These are phyloP conservation scores for Pseudogymnoascus sp. DNA, from an alignment of 2,329 filamentous ascomycete genomes.

Conservation along the genomic window DNA sequence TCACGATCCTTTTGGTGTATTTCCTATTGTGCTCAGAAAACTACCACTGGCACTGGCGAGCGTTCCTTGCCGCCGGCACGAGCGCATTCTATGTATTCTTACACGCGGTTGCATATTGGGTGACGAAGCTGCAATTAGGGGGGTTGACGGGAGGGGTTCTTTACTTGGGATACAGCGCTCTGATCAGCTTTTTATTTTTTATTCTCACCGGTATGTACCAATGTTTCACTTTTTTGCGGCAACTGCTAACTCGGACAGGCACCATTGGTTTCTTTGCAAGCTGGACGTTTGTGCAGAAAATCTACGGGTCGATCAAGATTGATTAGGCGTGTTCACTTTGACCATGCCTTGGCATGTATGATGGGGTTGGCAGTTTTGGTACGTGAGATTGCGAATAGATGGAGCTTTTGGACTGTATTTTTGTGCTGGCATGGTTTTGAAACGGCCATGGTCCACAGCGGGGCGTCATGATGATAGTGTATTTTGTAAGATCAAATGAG, in stretches of 20 bases:
- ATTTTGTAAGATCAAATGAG: slow-evolving; percentile 1
- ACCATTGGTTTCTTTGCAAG: slow-evolving; percentile 93
- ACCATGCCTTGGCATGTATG: background rate
- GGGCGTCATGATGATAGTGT: slow-evolving; percentile 4
- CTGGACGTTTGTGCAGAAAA: slow-evolving; percentile 89
- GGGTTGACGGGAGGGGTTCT: slow-evolving; percentile 80
- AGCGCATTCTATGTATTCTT: slow-evolving; percentile 87
- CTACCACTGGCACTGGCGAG: slow-evolving; percentile 98
- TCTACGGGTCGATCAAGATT: slow-evolving; percentile 97
- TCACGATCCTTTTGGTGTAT: slow-evolving; percentile 90
- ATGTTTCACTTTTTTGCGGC: too few relatives aligned
- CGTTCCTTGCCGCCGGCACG: slow-evolving; percentile 85
- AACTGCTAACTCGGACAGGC: slow-evolving; percentile 45
- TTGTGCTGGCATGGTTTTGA: background rate
- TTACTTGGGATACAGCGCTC: slow-evolving; percentile 84
- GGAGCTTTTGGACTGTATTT: background rate
- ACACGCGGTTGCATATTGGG: slow-evolving; percentile 85
- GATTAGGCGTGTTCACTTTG: slow-evolving; percentile 46
- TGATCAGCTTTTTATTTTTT: slow-evolving; percentile 87
- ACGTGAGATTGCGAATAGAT: background rate
- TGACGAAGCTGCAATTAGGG: slow-evolving; percentile 78
- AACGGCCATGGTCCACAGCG: background rate
- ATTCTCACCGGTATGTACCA: slow-evolving; percentile 74
- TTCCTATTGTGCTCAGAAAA: slow-evolving; percentile 94
- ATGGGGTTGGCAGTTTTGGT: background rate